A percentile compares a stretch with the other conserved stretches of the same genome.
Conservation (phyloP, 148 eudicot genomes). For the Silene latifolia region DNA sequence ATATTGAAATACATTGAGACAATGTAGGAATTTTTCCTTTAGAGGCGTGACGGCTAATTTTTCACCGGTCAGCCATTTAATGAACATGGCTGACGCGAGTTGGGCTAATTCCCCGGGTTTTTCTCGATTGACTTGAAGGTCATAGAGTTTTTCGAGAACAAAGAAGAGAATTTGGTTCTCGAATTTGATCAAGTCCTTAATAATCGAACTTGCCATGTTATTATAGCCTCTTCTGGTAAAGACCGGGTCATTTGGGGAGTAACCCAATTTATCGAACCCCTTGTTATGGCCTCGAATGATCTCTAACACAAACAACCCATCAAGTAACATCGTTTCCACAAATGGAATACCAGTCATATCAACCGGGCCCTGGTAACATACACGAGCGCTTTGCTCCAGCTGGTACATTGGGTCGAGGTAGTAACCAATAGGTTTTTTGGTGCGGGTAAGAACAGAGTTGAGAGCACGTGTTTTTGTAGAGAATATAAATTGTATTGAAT, state of each 20-base stretch:
- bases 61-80: neutral
- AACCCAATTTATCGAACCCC: neutral
- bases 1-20: neutral
- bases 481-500: too few species aligned
- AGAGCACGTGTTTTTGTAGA: conserved; percentile 3
- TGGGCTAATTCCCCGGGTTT: neutral
- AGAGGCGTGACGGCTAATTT: neutral
- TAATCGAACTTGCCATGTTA: neutral
- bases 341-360: neutral
- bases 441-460: neutral
- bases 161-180: conserved; percentile 5
- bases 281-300: neutral
- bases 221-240: neutral
- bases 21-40: neutral
- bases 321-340: neutral
- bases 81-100: neutral
- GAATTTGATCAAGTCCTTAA: neutral
- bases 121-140: neutral
- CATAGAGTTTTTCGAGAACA: neutral
- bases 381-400: neutral
- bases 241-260: neutral
- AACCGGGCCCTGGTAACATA: neutral
- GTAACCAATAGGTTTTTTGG: neutral
- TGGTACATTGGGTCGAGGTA: neutral
- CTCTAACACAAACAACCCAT: neutral